These are phyloP conservation scores for Blastocystis hominis DNA, from an alignment of 352 stramenopile species.

Conservation along the genomic window DNA sequence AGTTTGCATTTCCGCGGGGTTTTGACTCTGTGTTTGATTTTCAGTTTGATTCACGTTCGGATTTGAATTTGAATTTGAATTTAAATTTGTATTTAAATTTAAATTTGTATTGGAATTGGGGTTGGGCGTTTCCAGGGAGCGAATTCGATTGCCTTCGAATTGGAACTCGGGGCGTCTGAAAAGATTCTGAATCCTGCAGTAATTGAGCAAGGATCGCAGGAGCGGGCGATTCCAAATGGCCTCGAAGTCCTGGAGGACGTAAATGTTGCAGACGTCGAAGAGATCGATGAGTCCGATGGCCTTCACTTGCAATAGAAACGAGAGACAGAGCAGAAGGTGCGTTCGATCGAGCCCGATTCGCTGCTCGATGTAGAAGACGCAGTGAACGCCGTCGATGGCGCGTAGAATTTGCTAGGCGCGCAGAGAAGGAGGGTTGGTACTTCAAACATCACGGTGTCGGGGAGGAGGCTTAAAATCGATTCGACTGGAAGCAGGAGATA, in stretches of 20 bases:
- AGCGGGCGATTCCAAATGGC: neutral
- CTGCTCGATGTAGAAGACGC: conserved; percentile 2
- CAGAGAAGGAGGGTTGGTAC: neutral
- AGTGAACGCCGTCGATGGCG: conserved; percentile 27
- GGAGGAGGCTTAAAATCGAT: conserved; percentile 10
- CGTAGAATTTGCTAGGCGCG: neutral
- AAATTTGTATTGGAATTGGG: no score
- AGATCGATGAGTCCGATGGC: conserved; percentile 35
- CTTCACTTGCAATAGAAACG: neutral
- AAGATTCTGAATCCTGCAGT: neutral
- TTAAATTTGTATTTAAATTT: no score
- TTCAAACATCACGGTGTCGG: conserved; percentile 47
- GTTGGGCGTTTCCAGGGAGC: neutral
- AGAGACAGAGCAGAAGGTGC: conserved; percentile 9
- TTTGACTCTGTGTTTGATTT: no score
- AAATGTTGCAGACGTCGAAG: conserved; percentile 52
- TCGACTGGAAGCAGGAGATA: neutral
- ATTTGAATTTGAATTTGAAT: no score
- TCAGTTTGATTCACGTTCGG: neutral
- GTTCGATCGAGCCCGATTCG: neutral
- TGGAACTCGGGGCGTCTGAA: neutral
- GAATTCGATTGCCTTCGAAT: neutral
- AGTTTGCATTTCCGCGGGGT: no score
- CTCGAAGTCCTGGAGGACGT: conserved; percentile 33
- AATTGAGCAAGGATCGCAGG: neutral